Conservation (phyloP, 2,329 filamentous ascomycete genomes). For the Parascedosporium putredinis region DNA sequence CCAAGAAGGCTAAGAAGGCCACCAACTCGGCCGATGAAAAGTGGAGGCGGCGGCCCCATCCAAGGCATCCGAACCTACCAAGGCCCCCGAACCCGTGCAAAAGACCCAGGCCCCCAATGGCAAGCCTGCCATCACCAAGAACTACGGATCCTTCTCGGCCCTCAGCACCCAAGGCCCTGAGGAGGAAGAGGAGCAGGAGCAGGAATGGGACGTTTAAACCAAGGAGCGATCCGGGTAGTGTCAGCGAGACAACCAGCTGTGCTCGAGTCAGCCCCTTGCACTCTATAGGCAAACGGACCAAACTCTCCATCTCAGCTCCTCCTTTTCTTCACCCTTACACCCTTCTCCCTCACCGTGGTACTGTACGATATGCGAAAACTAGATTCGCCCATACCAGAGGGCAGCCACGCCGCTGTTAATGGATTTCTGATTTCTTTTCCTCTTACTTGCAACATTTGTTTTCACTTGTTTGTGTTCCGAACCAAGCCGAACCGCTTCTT, state of each 20-base stretch:
- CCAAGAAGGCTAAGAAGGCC: constrained; percentile 29
- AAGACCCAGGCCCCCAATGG: constrained; percentile 17
- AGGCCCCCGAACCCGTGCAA: constrained; percentile 14
- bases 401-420: constrained; percentile 17
- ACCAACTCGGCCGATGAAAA: constrained; percentile 15
- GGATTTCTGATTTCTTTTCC: constrained; percentile 3
- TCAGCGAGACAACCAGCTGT: too few species aligned
- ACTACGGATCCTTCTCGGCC: constrained; percentile 39
- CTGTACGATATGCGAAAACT: constrained; percentile 4
- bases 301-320: constrained; percentile 8
- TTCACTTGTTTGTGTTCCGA: too few species aligned
- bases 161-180: constrained; percentile 32
- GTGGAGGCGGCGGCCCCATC: not conserved
- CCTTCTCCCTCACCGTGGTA: not conserved
- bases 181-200: constrained; percentile 29
- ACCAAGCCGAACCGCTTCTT: too few species aligned
- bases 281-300: too few species aligned
- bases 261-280: too few species aligned
- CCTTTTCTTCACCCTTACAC: constrained; percentile 10
- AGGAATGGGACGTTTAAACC: constrained; percentile 43
- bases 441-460: too few species aligned
- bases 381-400: constrained; percentile 3
- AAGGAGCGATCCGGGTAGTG: too few species aligned
- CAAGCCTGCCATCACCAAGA: constrained; percentile 18
- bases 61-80: constrained; percentile 10